Evolutionary conservation across 768 basidiomycete genomes (phyloP).

Genomic region (Serendipita sp.): DNA sequence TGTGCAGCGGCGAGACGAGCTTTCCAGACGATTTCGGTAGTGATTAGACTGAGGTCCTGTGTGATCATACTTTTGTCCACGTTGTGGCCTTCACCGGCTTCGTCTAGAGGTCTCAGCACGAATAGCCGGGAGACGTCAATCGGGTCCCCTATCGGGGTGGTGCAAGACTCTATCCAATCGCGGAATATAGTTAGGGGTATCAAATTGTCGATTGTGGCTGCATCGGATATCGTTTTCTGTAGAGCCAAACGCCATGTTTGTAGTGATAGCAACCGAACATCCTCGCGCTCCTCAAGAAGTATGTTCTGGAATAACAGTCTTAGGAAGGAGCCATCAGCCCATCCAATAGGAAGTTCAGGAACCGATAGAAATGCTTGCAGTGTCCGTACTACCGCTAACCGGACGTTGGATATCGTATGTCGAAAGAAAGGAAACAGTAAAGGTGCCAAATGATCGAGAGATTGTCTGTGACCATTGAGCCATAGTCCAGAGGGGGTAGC

Average conservation of each 20-base stretch:
- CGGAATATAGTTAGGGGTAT: constrained; percentile 10
- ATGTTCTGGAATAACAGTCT: constrained; percentile 88
- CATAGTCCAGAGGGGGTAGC: constrained; percentile 3
- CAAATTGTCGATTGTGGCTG: not conserved
- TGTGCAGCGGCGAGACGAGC: constrained; percentile 66
- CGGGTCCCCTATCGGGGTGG: constrained; percentile 76
- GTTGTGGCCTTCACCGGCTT: constrained; percentile 49
- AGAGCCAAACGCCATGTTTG: constrained; percentile 62
- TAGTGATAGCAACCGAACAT: constrained; percentile 63
- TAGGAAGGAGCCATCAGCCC: constrained; percentile 66
- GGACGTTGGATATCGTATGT: constrained; percentile 87
- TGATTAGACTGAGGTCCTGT: constrained; percentile 75
- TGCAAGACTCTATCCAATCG: constrained; percentile 76
- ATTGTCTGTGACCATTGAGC: constrained; percentile 34
- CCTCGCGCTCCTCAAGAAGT: constrained; percentile 74
- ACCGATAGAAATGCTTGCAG: constrained; percentile 75
- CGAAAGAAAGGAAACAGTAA: constrained; percentile 93
- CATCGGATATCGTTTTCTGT: constrained; percentile 16
- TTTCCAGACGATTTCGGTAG: constrained; percentile 57
- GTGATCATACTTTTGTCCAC: constrained; percentile 92
- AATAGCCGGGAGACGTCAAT: constrained; percentile 60
- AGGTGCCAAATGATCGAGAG: constrained; percentile 67
- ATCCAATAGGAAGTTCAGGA: constrained; percentile 53
- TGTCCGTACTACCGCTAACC: constrained; percentile 82
- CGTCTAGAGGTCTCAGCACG: constrained; percentile 35